A percentile compares a stretch with the other conserved stretches of the same genome.
phyloP scores from a whole-genome alignment of 495 filamentous ascomycete genomes.

The Parathielavia appendiculata region DNA sequence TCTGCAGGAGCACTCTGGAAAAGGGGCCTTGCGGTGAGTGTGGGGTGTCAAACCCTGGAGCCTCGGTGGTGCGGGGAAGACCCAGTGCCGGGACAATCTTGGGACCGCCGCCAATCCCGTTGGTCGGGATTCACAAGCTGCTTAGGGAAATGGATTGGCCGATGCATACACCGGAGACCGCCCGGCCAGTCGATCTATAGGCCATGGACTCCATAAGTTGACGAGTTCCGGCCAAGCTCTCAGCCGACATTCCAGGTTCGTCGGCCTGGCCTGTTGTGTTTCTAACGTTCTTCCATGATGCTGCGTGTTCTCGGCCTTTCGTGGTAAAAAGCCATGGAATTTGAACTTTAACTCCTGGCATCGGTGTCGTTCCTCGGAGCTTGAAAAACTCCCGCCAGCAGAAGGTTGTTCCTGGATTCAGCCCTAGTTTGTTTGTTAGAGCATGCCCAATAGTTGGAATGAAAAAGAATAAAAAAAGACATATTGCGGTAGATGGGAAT shows the following conservation, averaged over 20 bases:
- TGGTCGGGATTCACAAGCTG: conserved; percentile 4
- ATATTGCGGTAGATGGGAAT: too few relatives aligned
- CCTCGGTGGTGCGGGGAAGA: conserved; percentile 11
- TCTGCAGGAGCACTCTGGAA: not conserved
- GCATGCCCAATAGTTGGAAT: too few relatives aligned
- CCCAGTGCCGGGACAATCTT: conserved; percentile 14
- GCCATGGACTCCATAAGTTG: not conserved
- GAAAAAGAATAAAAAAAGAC: too few relatives aligned
- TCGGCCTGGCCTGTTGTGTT: not conserved
- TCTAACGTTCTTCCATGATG: not conserved
- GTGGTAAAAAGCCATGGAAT: too few relatives aligned
- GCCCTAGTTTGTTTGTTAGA: too few relatives aligned
- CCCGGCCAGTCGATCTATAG: conserved; percentile 1
- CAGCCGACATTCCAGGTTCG: too few relatives aligned
- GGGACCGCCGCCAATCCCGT: conserved; percentile 9
- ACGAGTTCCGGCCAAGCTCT: not conserved
- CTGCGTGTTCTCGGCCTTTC: too few relatives aligned
- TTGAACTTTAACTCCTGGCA: not conserved
- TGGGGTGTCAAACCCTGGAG: conserved; percentile 11
- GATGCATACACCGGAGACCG: conserved; percentile 5
- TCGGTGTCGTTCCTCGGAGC: conserved; percentile 4
- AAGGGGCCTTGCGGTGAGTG: conserved; percentile 1
- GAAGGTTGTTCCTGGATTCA: not conserved
- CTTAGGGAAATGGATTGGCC: conserved; percentile 32
- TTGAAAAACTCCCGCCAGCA: conserved; percentile 12